Evolutionary conservation across 768 basidiomycete species (phyloP).

Genomic region (Pleurotus pulmonarius): DNA sequence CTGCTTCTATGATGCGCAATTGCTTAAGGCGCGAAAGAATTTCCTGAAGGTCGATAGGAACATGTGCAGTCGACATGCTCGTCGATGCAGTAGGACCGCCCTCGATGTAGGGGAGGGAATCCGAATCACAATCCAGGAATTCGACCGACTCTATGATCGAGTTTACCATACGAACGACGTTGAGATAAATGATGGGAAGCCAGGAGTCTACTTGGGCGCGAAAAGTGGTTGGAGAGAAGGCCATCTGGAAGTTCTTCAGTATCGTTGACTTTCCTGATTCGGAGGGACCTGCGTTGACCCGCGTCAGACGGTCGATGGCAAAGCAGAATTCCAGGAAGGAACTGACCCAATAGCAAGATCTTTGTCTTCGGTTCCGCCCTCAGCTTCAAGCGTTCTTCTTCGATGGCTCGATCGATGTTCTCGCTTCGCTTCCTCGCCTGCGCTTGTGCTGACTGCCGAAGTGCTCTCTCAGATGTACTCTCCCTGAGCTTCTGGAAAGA

Average conservation of each 20-base stretch:
- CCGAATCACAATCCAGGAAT: neutral
- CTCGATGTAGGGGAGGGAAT: conserved; percentile 9
- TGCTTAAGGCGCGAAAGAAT: neutral
- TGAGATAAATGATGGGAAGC: conserved; percentile 66
- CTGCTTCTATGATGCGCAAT: neutral
- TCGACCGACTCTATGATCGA: conserved; percentile 33
- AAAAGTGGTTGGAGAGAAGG: conserved; percentile 58
- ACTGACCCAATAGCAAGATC: conserved; percentile 55
- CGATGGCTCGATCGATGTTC: conserved; percentile 50
- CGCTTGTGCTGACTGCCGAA: conserved; percentile 37
- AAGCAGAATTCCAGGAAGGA: neutral
- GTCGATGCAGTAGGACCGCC: neutral
- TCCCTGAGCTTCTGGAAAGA: conserved; percentile 23
- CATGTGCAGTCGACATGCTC: neutral
- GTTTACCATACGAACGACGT: conserved; percentile 55
- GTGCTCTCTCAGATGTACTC: conserved; percentile 35
- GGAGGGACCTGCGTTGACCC: conserved; percentile 45
- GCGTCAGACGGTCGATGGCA: neutral
- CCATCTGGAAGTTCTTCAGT: conserved; percentile 63
- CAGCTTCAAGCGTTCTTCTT: conserved; percentile 38
- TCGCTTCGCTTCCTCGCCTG: conserved; percentile 53
- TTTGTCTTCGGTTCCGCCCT: conserved; percentile 38
- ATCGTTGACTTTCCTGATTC: conserved; percentile 69
- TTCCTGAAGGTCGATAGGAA: neutral
- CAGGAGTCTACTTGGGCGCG: conserved; percentile 47